Conservation (phyloP, 2,329 filamentous ascomycete species). For the Colletotrichum zoysiae region DNA sequence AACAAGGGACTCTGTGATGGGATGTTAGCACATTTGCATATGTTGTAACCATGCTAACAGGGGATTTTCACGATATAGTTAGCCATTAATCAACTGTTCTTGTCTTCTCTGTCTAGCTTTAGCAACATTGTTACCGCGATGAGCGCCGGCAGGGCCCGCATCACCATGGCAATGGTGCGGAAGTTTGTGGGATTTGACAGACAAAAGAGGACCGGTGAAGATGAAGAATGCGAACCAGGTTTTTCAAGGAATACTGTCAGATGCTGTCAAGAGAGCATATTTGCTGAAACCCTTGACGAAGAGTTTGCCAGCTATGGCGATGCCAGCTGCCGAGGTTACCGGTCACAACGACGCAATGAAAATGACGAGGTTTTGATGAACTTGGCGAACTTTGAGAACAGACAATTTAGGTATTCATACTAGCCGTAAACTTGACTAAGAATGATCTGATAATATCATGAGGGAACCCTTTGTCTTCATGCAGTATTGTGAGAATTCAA, state of each 20-base stretch:
- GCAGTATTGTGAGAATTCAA: not conserved
- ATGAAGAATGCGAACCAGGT: no score
- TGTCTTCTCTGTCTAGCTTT: no score
- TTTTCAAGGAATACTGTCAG: no score
- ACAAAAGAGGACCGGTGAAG: no score
- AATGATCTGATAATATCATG: not conserved
- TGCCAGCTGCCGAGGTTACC: slow-evolving; percentile 55
- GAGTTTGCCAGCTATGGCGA: slow-evolving; percentile 28
- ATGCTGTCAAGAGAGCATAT: no score
- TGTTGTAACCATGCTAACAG: no score
- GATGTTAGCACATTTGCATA: slow-evolving; percentile 52
- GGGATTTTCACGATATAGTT: slow-evolving; percentile 51
- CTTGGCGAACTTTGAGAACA: slow-evolving; percentile 52
- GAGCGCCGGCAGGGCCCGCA: no score
- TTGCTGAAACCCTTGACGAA: no score
- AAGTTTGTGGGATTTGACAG: no score
- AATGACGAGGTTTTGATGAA: slow-evolving; percentile 48
- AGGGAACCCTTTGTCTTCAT: not conserved
- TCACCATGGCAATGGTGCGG: no score
- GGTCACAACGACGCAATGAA: slow-evolving; percentile 49
- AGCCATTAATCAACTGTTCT: no score
- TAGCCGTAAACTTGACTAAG: not conserved
- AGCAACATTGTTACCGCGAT: no score
- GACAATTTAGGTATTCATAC: slow-evolving; percentile 41
- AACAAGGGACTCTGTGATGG: slow-evolving; percentile 49